Evolutionary conservation across 1,139 yeast species (phyloP).

Genomic region (Sugiyamaella neomexicana): DNA sequence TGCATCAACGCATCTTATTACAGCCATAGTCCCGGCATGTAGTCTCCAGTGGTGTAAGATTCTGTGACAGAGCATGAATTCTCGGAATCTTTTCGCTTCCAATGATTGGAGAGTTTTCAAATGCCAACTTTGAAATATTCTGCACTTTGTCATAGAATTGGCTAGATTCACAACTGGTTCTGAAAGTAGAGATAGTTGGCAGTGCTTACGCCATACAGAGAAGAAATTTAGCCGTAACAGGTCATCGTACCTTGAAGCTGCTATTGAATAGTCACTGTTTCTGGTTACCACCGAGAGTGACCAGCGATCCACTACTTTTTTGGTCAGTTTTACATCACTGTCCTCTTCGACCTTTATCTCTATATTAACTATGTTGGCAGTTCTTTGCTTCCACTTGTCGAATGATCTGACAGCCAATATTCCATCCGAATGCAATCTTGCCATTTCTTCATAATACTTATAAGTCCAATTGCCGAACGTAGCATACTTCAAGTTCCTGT

Average conservation of each 20-base stretch:
- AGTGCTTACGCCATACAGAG: conserved; percentile 8
- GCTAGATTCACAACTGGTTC: not conserved
- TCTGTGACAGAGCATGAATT: conserved; percentile 24
- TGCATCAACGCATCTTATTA: conserved; percentile 11
- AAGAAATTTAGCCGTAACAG: not conserved
- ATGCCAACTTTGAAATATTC: conserved; percentile 24
- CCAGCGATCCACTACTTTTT: conserved; percentile 1
- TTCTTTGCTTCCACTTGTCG: conserved; percentile 6
- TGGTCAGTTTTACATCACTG: not conserved
- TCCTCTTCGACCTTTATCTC: not conserved
- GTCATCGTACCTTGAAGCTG: not conserved
- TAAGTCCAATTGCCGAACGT: conserved; percentile 12
- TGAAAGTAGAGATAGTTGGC: not conserved
- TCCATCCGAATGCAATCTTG: not conserved
- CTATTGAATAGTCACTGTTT: not conserved
- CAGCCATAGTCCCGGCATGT: conserved; percentile 15
- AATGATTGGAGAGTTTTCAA: conserved; percentile 19
- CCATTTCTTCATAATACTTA: conserved; percentile 13
- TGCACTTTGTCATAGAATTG: not conserved
- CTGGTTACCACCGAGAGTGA: not conserved
- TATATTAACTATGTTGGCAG: not conserved
- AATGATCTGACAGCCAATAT: not conserved
- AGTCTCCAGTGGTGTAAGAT: conserved; percentile 26
- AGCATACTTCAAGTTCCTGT: conserved; percentile 4
- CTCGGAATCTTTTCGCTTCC: conserved; percentile 28